Percentiles rank a stretch among this genome's conserved stretches.
These are phyloP conservation scores for Blastobotrys ciferrii DNA, from an alignment of 1,139 yeast genomes.

Conservation along the genomic window DNA sequence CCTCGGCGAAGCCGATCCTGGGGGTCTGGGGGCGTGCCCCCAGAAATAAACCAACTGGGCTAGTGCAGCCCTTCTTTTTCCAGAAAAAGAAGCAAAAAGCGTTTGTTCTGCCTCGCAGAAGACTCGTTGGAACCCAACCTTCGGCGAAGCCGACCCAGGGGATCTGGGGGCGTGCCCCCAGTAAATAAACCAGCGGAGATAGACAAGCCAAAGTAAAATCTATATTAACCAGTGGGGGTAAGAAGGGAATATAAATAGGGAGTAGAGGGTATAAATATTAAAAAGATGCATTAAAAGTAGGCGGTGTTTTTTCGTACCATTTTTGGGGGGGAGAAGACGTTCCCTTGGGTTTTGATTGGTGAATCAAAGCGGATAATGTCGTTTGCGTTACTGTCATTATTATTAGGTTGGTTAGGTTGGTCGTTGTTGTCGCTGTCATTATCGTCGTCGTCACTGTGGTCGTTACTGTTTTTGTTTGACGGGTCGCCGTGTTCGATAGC, in stretches of 20 bases:
- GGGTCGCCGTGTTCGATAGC: slow-evolving; percentile 41
- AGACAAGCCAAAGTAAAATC: too few relatives aligned
- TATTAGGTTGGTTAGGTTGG: not conserved
- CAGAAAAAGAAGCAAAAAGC: too few relatives aligned
- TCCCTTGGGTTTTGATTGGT: slow-evolving; percentile 33
- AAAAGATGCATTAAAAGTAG: slow-evolving; percentile 2
- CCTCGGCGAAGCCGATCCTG: too few relatives aligned
- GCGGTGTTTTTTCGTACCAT: slow-evolving; percentile 17
- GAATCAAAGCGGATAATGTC: slow-evolving; percentile 28
- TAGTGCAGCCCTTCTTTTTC: too few relatives aligned
- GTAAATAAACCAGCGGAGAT: too few relatives aligned
- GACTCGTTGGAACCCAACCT: too few relatives aligned
- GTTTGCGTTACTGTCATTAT: slow-evolving; percentile 11
- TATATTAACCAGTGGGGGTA: not conserved
- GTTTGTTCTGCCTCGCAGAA: too few relatives aligned
- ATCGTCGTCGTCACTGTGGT: slow-evolving; percentile 14
- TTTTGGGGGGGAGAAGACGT: slow-evolving; percentile 27
- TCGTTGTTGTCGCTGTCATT: slow-evolving; percentile 14
- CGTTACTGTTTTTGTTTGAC: slow-evolving; percentile 5
- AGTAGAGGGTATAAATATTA: not conserved
- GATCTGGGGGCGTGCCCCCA: too few relatives aligned
- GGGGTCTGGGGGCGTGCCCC: too few relatives aligned
- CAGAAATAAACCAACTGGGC: too few relatives aligned
- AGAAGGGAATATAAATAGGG: not conserved
- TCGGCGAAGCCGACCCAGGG: too few relatives aligned